Conservation (phyloP, 1,284 basidiomycete species). For the Laetiporus sulphureus region DNA sequence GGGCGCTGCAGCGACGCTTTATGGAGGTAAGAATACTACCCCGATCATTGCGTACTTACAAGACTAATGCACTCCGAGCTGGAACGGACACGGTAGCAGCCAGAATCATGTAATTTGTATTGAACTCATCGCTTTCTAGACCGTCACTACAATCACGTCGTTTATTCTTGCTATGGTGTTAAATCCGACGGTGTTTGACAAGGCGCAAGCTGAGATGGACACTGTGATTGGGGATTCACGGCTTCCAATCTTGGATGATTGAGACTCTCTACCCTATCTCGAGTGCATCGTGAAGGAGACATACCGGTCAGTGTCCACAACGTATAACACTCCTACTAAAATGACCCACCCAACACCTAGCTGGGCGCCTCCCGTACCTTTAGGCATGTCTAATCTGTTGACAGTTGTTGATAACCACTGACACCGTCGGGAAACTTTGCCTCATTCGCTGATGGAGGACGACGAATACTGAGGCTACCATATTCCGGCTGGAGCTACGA, state of each 20-base stretch:
- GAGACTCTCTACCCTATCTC: slow-evolving; percentile 24
- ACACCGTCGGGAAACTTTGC: not conserved
- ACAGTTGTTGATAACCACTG: not conserved
- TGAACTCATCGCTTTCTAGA: not conserved
- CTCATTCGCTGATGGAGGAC: not conserved
- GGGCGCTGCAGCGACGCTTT: not conserved
- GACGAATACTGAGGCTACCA: not conserved
- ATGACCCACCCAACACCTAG: not conserved
- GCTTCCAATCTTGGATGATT: slow-evolving; percentile 26
- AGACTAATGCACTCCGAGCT: not conserved
- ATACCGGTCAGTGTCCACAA: slow-evolving; percentile 11
- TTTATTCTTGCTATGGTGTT: slow-evolving; percentile 26
- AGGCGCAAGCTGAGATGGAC: slow-evolving; percentile 28
- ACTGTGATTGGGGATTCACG: slow-evolving; percentile 21
- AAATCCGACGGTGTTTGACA: slow-evolving; percentile 24
- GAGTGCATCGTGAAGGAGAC: slow-evolving; percentile 27
- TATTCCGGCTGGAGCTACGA: not conserved
- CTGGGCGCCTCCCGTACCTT: not conserved
- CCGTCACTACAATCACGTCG: slow-evolving; percentile 2
- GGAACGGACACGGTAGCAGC: not conserved
- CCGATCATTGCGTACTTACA: not conserved
- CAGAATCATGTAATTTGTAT: not conserved
- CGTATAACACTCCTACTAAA: not conserved
- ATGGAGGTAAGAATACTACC: not conserved
- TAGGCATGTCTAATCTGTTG: not conserved